Percentiles rank a stretch among this genome's conserved stretches.
These are phyloP conservation scores for Blastocladiella emersonii DNA, from an alignment of 371 early-diverging fungal species.

Conservation along the genomic window DNA sequence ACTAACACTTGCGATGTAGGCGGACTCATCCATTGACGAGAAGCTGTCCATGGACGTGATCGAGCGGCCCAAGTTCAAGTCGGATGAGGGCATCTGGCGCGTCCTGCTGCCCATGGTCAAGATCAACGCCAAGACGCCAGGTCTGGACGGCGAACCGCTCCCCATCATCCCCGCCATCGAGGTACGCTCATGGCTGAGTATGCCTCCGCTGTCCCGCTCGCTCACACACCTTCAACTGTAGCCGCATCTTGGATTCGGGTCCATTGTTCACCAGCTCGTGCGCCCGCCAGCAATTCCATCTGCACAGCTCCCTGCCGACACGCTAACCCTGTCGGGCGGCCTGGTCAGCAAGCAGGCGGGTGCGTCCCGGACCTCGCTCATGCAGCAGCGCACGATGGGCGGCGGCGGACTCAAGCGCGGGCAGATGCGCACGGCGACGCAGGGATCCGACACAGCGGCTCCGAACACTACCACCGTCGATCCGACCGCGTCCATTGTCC, in stretches of 20 bases:
- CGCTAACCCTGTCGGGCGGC: no score
- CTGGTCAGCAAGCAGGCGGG: neutral
- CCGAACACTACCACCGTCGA: no score
- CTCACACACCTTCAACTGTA: neutral
- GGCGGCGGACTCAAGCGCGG: neutral
- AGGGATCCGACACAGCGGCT: neutral
- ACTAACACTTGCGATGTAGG: neutral
- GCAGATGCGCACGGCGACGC: neutral
- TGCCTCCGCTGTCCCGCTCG: no score
- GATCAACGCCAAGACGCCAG: neutral
- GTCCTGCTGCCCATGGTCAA: neutral
- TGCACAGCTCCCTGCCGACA: neutral
- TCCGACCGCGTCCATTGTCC: neutral
- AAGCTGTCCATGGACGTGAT: neutral
- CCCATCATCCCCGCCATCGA: neutral
- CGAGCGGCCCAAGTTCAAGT: conserved; percentile 1
- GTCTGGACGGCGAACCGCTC: neutral
- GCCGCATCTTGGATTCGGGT: neutral
- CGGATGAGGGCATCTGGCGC: neutral
- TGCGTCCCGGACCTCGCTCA: neutral
- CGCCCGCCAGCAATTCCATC: neutral
- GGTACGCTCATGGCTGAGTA: neutral
- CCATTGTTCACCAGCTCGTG: neutral
- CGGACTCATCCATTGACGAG: conserved; percentile 1
- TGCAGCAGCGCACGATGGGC: neutral